Evolutionary conservation across 2,329 filamentous ascomycete genomes (phyloP).

Genomic region (Thermochaetoides dissita): DNA sequence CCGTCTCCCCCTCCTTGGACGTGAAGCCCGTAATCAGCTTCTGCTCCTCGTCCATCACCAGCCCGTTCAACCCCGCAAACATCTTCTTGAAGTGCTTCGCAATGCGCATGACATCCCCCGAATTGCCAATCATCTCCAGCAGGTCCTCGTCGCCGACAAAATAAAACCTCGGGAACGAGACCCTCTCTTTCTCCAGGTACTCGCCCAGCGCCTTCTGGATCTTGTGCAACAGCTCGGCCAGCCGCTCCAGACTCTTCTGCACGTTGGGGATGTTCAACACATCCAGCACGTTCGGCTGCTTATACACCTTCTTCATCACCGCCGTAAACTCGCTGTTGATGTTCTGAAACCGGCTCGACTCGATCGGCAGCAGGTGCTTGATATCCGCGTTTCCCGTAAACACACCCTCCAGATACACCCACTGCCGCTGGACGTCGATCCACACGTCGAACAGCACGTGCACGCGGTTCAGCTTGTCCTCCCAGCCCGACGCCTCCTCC

Average conservation of each 20-base stretch:
- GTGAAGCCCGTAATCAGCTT: conserved; percentile 74
- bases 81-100: conserved; percentile 99
- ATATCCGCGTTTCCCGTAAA: conserved; percentile 98
- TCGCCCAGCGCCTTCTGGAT: conserved; percentile 98
- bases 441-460: conserved; percentile 98
- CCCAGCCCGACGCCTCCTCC: conserved; percentile 91
- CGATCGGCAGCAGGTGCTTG: conserved; percentile 90
- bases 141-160: conserved; percentile 98
- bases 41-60: conserved; percentile 80
- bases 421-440: conserved; percentile 99
- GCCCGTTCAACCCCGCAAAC: conserved; percentile 89
- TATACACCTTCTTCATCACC: conserved; percentile 99
- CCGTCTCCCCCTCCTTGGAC: conserved; percentile 86
- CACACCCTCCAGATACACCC: conserved; percentile 97
- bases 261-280: conserved; percentile 91
- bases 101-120: conserved; percentile 89
- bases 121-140: conserved; percentile 98
- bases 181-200: conserved; percentile 93
- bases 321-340: conserved; percentile 98
- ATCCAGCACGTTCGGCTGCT: conserved; percentile 87
- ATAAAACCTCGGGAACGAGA: conserved; percentile 97
- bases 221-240: conserved; percentile 96
- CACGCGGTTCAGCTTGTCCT: conserved; percentile 93
- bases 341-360: conserved; percentile 94
- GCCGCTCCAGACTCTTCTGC: conserved; percentile 85